phyloP scores from a whole-genome alignment of 2,329 filamentous ascomycete species.

The Beauveria rudraprayagi region DNA sequence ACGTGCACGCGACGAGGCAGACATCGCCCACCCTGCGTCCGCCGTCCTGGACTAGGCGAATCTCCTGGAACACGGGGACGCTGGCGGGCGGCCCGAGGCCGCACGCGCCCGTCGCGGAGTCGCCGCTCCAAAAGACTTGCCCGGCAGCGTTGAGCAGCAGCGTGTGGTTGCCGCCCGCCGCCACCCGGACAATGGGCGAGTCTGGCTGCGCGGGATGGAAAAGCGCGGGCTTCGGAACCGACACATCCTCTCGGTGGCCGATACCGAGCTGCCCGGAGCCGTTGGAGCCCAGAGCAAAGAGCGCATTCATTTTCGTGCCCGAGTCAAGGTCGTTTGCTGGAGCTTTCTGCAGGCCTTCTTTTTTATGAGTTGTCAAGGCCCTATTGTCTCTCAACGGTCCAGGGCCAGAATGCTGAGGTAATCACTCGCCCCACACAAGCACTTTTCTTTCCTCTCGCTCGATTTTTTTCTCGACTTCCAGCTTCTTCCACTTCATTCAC shows the following conservation, averaged over 20 bases:
- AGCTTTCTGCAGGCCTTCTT: not conserved
- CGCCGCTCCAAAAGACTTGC: conserved; percentile 57
- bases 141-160: conserved; percentile 57
- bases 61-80: conserved; percentile 31
- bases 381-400: not conserved
- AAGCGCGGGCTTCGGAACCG: conserved; percentile 53
- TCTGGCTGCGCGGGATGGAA: conserved; percentile 38
- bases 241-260: conserved; percentile 63
- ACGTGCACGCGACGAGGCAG: conserved; percentile 59
- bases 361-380: not conserved
- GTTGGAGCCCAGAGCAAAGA: conserved; percentile 70
- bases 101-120: conserved; percentile 46
- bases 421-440: conserved; percentile 4
- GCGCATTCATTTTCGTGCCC: conserved; percentile 33
- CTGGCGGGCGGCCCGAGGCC: conserved; percentile 30
- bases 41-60: conserved; percentile 27
- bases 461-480: conserved; percentile 12
- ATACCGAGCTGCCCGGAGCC: conserved; percentile 68
- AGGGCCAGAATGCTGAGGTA: conserved; percentile 3
- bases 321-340: not conserved
- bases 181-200: conserved; percentile 31
- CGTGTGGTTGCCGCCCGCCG: conserved; percentile 80
- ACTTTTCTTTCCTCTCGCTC: conserved; percentile 7
- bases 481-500: conserved; percentile 11
- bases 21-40: conserved; percentile 21